Evolutionary conservation across 2,329 filamentous ascomycete species (phyloP).

Genomic region (Nigrospora oryzae): DNA sequence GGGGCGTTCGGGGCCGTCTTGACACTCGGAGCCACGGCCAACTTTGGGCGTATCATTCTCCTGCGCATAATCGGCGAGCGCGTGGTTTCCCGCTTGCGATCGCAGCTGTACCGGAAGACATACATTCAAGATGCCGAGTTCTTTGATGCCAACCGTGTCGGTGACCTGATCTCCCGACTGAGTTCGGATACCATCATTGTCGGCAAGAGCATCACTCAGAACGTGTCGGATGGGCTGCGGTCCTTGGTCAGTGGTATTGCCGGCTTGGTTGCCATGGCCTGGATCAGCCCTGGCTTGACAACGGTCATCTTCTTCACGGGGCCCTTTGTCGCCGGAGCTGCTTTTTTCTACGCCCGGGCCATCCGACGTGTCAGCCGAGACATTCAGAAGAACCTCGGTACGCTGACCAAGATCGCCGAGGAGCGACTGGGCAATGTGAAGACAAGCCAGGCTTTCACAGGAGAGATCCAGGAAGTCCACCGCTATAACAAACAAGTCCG

Average conservation of each 20-base stretch:
- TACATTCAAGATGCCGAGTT: constrained; percentile 98
- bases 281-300: constrained; percentile 84
- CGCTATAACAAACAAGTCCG: constrained; percentile 90
- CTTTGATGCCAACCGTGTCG: constrained; percentile 95
- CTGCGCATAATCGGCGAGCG: constrained; percentile 90
- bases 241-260: constrained; percentile 84
- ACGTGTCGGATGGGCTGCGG: constrained; percentile 90
- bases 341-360: constrained; percentile 83
- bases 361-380: constrained; percentile 85
- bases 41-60: constrained; percentile 89
- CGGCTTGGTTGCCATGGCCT: constrained; percentile 91
- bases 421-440: constrained; percentile 95
- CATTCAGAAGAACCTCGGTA: constrained; percentile 89
- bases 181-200: constrained; percentile 97
- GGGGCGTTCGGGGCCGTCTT: constrained; percentile 67
- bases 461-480: constrained; percentile 80
- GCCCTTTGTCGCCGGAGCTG: constrained; percentile 81
- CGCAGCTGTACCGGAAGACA: constrained; percentile 82
- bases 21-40: constrained; percentile 76
- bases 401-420: constrained; percentile 93
- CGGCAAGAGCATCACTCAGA: constrained; percentile 96
- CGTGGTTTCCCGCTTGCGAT: constrained; percentile 82
- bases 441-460: constrained; percentile 92
- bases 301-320: constrained; percentile 80
- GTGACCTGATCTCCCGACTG: constrained; percentile 89